A percentile compares a stretch with the other conserved stretches of the same genome.
phyloP scores from a whole-genome alignment of 768 basidiomycete genomes.

The Naganishia antarctica region DNA sequence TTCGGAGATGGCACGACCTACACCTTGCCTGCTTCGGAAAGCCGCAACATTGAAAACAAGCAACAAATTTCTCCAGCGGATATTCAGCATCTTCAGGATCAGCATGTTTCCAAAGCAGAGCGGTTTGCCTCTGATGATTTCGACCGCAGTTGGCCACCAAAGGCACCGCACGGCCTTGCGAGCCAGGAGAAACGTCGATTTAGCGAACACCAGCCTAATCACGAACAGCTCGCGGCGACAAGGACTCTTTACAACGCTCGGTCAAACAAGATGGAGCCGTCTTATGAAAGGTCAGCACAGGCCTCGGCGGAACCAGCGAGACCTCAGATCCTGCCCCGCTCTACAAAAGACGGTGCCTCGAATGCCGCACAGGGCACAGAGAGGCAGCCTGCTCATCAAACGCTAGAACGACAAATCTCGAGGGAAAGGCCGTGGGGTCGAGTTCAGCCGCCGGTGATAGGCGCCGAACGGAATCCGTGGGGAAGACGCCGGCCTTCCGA shows the following conservation, averaged over 20 bases:
- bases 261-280: conserved; percentile 82
- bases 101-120: conserved; percentile 73
- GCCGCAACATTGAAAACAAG: conserved; percentile 12
- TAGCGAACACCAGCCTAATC: conserved; percentile 3
- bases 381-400: background rate
- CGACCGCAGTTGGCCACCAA: conserved; percentile 92
- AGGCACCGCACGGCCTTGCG: conserved; percentile 44
- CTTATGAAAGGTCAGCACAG: conserved; percentile 14
- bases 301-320: conserved; percentile 15
- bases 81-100: conserved; percentile 35
- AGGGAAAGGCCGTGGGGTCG: conserved; percentile 13
- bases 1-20: conserved; percentile 94
- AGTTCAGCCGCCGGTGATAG: conserved; percentile 8
- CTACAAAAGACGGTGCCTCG: background rate
- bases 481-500: conserved; percentile 6
- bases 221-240: conserved; percentile 6
- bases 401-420: conserved; percentile 7
- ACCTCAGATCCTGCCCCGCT: conserved; percentile 11
- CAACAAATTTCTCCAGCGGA: conserved; percentile 13
- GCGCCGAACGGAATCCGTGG: conserved; percentile 8
- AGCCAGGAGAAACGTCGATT: conserved; percentile 10
- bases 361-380: background rate
- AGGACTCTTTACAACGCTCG: conserved; percentile 84
- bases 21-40: conserved; percentile 55
- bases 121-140: conserved; percentile 81